Conservation (phyloP, 2,329 filamentous ascomycete genomes). For the Alternaria alternata region DNA sequence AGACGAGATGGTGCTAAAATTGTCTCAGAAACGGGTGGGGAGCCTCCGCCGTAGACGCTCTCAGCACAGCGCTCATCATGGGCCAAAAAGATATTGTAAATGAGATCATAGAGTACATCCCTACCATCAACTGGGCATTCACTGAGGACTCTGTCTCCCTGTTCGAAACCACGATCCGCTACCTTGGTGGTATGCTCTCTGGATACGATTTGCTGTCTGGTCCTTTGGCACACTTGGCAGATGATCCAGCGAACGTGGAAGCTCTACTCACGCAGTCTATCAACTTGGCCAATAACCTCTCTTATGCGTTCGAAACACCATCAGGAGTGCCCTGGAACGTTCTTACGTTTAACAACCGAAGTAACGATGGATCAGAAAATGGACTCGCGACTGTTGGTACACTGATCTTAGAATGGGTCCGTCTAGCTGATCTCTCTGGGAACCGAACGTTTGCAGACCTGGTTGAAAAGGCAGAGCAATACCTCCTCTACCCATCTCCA, state of each 20-base stretch:
- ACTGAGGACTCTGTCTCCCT: slow-evolving; percentile 70
- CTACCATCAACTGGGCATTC: slow-evolving; percentile 73
- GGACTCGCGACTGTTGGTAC: slow-evolving; percentile 80
- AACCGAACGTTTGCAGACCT: slow-evolving; percentile 72
- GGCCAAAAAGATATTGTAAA: slow-evolving; percentile 71
- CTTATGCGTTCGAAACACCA: slow-evolving; percentile 79
- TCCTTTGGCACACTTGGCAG: slow-evolving; percentile 63
- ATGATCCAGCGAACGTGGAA: slow-evolving; percentile 60
- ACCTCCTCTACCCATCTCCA: slow-evolving; percentile 73
- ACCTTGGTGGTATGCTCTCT: slow-evolving; percentile 81
- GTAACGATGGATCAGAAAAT: slow-evolving; percentile 64
- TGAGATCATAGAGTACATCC: slow-evolving; percentile 75
- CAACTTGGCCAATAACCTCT: slow-evolving; percentile 74
- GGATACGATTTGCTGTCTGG: slow-evolving; percentile 78
- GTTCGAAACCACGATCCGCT: slow-evolving; percentile 92
- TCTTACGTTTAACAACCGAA: slow-evolving; percentile 66
- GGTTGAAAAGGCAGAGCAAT: slow-evolving; percentile 71
- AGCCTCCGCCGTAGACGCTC: slow-evolving; percentile 80
- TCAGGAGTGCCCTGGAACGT: slow-evolving; percentile 77
- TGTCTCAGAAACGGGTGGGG: slow-evolving; percentile 79
- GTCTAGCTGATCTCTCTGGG: slow-evolving; percentile 76
- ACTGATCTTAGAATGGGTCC: slow-evolving; percentile 84
- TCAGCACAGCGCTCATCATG: slow-evolving; percentile 84
- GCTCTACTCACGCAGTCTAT: slow-evolving; percentile 72
- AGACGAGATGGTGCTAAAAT: neutral